A percentile compares a stretch with the other conserved stretches of the same genome.
Evolutionary conservation across 2,329 filamentous ascomycete genomes (phyloP).

Genomic region (Pestalotiopsis sp.): DNA sequence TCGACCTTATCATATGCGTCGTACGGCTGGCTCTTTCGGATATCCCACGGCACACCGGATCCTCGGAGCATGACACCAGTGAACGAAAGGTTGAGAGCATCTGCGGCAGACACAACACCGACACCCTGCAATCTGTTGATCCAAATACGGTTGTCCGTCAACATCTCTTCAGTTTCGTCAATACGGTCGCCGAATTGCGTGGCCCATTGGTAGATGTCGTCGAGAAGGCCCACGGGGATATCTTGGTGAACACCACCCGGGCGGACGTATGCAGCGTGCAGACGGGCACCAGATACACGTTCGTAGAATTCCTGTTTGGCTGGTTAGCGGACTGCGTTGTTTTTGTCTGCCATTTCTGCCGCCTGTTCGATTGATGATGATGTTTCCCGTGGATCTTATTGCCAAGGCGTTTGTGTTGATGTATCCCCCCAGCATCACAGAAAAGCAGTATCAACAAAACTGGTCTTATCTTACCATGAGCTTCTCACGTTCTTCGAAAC

Average conservation of each 20-base stretch:
- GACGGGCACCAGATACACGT: conserved; percentile 94
- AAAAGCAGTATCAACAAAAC: not conserved
- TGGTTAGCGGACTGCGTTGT: conserved; percentile 10
- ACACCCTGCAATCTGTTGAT: conserved; percentile 89
- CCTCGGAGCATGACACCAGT: conserved; percentile 97
- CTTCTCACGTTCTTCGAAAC: conserved; percentile 99
- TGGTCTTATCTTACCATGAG: conserved; percentile 76
- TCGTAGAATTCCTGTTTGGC: conserved; percentile 91
- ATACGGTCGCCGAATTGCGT: conserved; percentile 98
- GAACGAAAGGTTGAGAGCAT: conserved; percentile 97
- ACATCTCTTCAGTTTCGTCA: conserved; percentile 97
- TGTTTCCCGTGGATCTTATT: not conserved
- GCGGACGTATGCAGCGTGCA: conserved; percentile 95
- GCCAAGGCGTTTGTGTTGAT: not conserved
- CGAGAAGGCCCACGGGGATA: conserved; percentile 87
- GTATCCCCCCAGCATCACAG: not conserved
- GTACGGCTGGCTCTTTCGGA: conserved; percentile 96
- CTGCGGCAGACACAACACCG: conserved; percentile 86
- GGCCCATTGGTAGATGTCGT: conserved; percentile 99
- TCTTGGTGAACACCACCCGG: conserved; percentile 97
- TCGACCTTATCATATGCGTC: conserved; percentile 98
- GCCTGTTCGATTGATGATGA: conserved; percentile 8
- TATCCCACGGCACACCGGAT: conserved; percentile 93
- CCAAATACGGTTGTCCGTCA: conserved; percentile 99
- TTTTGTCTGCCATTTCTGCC: conserved; percentile 14